Conservation (phyloP, 2,329 filamentous ascomycete genomes). For the Penicillium sumatraense region DNA sequence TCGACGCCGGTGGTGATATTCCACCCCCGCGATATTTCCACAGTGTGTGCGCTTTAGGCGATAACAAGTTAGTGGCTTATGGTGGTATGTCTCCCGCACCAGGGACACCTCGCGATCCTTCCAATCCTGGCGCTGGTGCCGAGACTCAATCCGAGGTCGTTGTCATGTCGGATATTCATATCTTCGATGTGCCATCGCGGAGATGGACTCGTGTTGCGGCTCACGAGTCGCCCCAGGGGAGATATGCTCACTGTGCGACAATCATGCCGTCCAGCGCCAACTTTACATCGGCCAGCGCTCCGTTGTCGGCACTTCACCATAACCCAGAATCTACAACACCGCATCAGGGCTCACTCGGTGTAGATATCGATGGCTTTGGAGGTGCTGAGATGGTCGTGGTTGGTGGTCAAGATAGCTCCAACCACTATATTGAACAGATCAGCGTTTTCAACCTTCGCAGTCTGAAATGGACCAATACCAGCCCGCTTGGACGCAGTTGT, state of each 20-base stretch:
- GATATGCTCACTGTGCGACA: constrained; percentile 95
- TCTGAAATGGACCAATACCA: constrained; percentile 92
- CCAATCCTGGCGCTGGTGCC: constrained; percentile 41
- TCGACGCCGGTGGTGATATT: constrained; percentile 81
- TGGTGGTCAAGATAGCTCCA: constrained; percentile 94
- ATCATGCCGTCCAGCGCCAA: constrained; percentile 85
- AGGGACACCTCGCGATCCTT: constrained; percentile 50
- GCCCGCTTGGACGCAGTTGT: constrained; percentile 85
- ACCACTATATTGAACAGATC: constrained; percentile 98
- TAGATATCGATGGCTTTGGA: constrained; percentile 86
- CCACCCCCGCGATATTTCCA: constrained; percentile 96
- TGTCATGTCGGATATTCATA: constrained; percentile 97
- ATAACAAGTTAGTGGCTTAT: constrained; percentile 96
- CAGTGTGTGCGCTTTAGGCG: constrained; percentile 89
- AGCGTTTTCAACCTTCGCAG: constrained; percentile 97
- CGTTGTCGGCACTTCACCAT: constrained; percentile 84
- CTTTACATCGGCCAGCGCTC: constrained; percentile 83
- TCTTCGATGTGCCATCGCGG: constrained; percentile 82
- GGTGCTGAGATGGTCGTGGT: constrained; percentile 98
- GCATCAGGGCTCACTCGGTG: constrained; percentile 85
- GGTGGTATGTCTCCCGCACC: constrained; percentile 91
- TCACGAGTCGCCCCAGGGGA: constrained; percentile 82
- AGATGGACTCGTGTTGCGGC: constrained; percentile 85
- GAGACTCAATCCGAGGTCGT: constrained; percentile 84
- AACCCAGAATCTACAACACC: constrained; percentile 82